phyloP scores from a whole-genome alignment of 768 basidiomycete species.

The Strobilomyces confusus region DNA sequence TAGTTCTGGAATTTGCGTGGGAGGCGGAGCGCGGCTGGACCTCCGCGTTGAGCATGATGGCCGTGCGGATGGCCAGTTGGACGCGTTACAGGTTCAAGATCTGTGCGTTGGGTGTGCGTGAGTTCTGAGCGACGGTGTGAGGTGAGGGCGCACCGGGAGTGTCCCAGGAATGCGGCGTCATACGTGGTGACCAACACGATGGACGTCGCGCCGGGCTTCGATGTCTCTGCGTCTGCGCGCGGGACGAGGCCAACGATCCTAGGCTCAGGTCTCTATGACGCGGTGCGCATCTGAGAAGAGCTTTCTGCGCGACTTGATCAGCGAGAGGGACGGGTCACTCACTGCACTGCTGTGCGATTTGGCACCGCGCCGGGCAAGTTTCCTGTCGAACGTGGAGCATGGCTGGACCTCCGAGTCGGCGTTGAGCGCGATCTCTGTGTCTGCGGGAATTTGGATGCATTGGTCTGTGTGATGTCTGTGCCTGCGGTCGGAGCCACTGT shows the following conservation, averaged over 20 bases:
- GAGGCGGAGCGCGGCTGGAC: slow-evolving; percentile 76
- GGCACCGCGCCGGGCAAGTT: too few relatives aligned
- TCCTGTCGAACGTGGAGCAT: too few relatives aligned
- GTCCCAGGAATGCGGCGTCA: slow-evolving; percentile 95
- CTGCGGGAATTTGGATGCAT: too few relatives aligned
- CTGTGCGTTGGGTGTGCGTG: background rate
- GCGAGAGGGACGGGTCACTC: slow-evolving; percentile 91
- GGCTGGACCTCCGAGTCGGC: too few relatives aligned
- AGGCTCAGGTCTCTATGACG: background rate
- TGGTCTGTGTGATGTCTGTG: too few relatives aligned
- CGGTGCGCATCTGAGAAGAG: too few relatives aligned
- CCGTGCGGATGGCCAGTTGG: slow-evolving; percentile 74
- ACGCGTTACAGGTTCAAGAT: slow-evolving; percentile 64
- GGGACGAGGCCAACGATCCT: background rate
- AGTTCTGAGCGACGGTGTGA: background rate
- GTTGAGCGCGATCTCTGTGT: too few relatives aligned
- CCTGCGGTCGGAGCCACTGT: too few relatives aligned
- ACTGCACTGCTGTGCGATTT: slow-evolving; percentile 19
- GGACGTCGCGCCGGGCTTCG: slow-evolving; percentile 46
- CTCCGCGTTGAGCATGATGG: slow-evolving; percentile 65
- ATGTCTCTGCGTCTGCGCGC: slow-evolving; percentile 37
- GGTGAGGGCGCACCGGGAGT: slow-evolving; percentile 61
- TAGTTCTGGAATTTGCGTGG: slow-evolving; percentile 97
- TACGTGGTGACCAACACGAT: slow-evolving; percentile 74
- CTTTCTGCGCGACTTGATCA: slow-evolving; percentile 26